Base-by-base conservation (phyloP, 2,329 filamentous ascomycete species). In the Diplodia intermedia region DNA sequence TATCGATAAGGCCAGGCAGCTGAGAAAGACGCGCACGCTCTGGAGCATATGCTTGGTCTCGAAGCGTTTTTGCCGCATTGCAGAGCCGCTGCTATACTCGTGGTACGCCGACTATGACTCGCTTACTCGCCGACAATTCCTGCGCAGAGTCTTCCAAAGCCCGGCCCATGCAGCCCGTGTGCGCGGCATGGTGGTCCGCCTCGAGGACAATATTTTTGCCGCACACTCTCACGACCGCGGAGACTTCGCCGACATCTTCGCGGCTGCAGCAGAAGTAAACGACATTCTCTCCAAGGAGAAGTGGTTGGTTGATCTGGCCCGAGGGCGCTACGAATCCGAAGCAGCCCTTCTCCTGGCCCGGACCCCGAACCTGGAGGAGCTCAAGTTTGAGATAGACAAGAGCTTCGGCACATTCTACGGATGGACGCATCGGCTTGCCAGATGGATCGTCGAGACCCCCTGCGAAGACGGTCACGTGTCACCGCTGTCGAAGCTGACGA, bases 281-380 rank as follows among this genome's bases (percentile, higher is more conserved):
- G 57, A 62, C 40, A 62, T 62, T 11, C 26, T 62, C 29, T 62
- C 57, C 40, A 62, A 62, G 18, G 57, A 62, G 57, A 43, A 43
- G 26, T 62, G 57, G 57, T 43, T 62, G 11, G 57, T 50, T 5
- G 57, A 62, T n/a, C 6, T 62, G 12, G 57, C 57, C 26, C 38
- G 26, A 5, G 57, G 57, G 6, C 57, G 57, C 12, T 50, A 49
- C 40, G 57, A 62, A 43, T 31, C 57, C 18, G 57, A 62, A 8
- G 57, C 57, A 18, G 40, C 57, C 1, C 40, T 62, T 15, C 57
- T 62, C 26, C 40, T 62, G 40, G 40, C 57, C 36, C 57, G 31
- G n/a, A 50, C 40, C 8, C 57, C 57, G 9, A 31, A 50, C 15
- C 4, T 62, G 26, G 57, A 62, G 57, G 57, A 49, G 26, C 40